phyloP scores from a whole-genome alignment of 768 basidiomycete genomes.

The Auriculariales sp. region DNA sequence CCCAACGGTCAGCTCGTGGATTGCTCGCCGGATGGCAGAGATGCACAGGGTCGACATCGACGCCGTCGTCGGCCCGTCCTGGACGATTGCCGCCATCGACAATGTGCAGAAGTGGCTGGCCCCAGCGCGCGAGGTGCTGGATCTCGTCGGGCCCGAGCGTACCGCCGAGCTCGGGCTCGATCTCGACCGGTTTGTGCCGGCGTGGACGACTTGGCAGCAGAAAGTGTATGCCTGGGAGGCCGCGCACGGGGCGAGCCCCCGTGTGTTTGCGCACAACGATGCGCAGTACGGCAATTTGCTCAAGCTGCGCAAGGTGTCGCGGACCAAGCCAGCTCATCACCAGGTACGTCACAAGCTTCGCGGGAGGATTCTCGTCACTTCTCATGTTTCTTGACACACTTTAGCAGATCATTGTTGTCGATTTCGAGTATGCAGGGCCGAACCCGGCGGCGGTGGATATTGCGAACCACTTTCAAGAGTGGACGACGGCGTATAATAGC shows the following conservation, averaged over 20 bases:
- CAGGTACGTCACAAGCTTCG: constrained; percentile 39
- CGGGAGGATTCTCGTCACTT: background rate
- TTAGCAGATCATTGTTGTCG: constrained; percentile 77
- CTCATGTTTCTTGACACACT: background rate
- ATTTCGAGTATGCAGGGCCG: constrained; percentile 92
- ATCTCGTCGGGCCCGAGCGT: constrained; percentile 32
- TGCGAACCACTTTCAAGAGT: constrained; percentile 94
- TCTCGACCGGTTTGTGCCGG: constrained; percentile 42
- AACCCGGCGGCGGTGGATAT: constrained; percentile 93
- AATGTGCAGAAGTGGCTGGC: constrained; percentile 62
- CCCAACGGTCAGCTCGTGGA: constrained; percentile 62
- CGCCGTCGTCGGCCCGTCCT: constrained; percentile 37
- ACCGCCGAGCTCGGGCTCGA: constrained; percentile 32
- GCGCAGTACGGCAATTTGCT: constrained; percentile 91
- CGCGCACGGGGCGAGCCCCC: constrained; percentile 39
- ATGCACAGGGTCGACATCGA: constrained; percentile 83
- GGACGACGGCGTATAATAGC: constrained; percentile 83
- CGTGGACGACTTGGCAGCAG: constrained; percentile 53
- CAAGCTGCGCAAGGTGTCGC: constrained; percentile 40
- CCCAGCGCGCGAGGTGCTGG: constrained; percentile 60
- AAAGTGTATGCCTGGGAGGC: constrained; percentile 57
- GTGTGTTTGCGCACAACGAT: constrained; percentile 87
- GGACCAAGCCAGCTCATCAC: constrained; percentile 55
- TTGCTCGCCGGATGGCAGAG: constrained; percentile 91
- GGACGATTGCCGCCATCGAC: constrained; percentile 45